A percentile compares a stretch with the other conserved stretches of the same genome.
phyloP scores from a whole-genome alignment of 331 rosid genomes.

The Malus hybrid region DNA sequence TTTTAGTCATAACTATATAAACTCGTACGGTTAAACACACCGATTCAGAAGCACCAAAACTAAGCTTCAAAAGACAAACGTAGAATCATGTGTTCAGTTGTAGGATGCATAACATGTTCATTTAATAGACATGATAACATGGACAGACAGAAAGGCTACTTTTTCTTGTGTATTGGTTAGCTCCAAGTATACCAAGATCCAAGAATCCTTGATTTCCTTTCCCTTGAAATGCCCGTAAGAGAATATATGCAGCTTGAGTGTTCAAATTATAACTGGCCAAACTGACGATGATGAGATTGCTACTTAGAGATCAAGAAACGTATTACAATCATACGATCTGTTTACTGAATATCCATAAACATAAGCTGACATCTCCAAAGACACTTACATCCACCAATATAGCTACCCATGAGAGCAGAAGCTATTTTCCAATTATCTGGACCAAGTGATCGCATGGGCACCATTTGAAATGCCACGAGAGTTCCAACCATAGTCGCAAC shows the following conservation, averaged over 20 bases:
- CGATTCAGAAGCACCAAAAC: not conserved
- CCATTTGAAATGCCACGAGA: slow-evolving; percentile 59
- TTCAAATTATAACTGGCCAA: not conserved
- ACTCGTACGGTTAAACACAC: not conserved
- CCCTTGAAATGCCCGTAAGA: no score
- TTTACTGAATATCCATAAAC: not conserved
- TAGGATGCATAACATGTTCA: not conserved
- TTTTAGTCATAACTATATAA: not conserved
- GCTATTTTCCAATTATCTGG: slow-evolving; percentile 74
- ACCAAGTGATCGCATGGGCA: slow-evolving; percentile 77
- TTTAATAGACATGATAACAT: no score
- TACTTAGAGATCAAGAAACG: not conserved
- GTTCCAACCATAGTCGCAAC: slow-evolving; percentile 59
- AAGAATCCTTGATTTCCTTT: not conserved
- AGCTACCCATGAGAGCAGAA: slow-evolving; percentile 80
- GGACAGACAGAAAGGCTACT: not conserved
- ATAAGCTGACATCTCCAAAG: not conserved
- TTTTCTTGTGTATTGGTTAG: no score
- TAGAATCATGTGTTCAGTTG: not conserved
- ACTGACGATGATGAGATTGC: not conserved
- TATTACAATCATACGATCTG: not conserved
- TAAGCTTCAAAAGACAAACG: not conserved
- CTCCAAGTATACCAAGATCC: not conserved
- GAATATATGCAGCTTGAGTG: not conserved
- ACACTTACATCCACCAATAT: slow-evolving; percentile 84